phyloP scores from a whole-genome alignment of 2,329 filamentous ascomycete species.

The Pezicula neosporulosa region DNA sequence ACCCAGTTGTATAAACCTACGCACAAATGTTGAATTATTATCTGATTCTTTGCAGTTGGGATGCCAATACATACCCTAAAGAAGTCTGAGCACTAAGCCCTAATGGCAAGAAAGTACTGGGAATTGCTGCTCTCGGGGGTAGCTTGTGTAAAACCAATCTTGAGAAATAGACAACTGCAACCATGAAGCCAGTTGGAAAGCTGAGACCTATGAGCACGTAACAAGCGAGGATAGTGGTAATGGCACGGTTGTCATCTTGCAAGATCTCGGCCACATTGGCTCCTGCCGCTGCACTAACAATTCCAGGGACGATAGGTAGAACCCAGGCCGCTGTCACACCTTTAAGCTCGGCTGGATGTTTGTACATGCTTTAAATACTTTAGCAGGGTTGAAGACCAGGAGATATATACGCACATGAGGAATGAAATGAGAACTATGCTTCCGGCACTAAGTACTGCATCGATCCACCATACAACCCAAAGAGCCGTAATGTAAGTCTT shows the following conservation, averaged over 20 bases:
- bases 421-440: slow-evolving; percentile 49
- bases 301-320: slow-evolving; percentile 60
- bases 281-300: slow-evolving; percentile 61
- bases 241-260: slow-evolving; percentile 45
- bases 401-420: slow-evolving; percentile 40
- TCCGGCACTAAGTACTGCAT: slow-evolving; percentile 45
- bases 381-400: neutral
- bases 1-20: slow-evolving; percentile 1
- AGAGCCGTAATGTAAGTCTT: slow-evolving; percentile 14
- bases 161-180: slow-evolving; percentile 65
- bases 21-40: neutral
- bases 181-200: slow-evolving; percentile 52
- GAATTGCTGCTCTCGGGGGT: slow-evolving; percentile 1
- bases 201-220: slow-evolving; percentile 68
- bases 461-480: slow-evolving; percentile 55
- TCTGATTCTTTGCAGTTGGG: neutral
- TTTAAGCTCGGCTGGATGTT: slow-evolving; percentile 34
- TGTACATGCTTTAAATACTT: slow-evolving; percentile 1
- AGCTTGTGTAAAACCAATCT: slow-evolving; percentile 62
- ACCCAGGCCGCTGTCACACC: slow-evolving; percentile 61
- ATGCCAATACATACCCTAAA: neutral
- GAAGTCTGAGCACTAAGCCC: slow-evolving; percentile 1
- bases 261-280: slow-evolving; percentile 57
- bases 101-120: neutral
- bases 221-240: slow-evolving; percentile 56